These are phyloP conservation scores for Phytophthora foliorum DNA, from an alignment of 352 stramenopile species.

Conservation along the genomic window DNA sequence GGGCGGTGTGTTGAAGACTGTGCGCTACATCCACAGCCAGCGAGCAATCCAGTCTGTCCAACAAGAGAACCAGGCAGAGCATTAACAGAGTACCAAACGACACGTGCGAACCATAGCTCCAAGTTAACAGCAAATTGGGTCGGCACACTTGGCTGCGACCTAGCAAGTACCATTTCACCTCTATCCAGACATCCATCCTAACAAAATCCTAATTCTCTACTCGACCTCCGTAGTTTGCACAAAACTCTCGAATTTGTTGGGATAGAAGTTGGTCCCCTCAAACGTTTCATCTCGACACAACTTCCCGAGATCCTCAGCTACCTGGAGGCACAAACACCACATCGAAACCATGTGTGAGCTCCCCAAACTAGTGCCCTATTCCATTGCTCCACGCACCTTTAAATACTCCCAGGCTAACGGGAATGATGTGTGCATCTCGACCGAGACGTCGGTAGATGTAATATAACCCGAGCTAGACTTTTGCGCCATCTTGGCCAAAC, in stretches of 20 bases:
- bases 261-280: slow-evolving; percentile 96
- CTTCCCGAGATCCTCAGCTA: slow-evolving; percentile 93
- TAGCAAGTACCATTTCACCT: slow-evolving; percentile 1
- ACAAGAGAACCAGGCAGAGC: slow-evolving; percentile 42
- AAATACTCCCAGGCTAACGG: slow-evolving; percentile 97
- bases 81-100: slow-evolving; percentile 15
- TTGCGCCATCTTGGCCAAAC: slow-evolving; percentile 80
- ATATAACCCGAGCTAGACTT: slow-evolving; percentile 83
- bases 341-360: slow-evolving; percentile 4
- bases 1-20: slow-evolving; percentile 43
- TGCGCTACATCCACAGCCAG: slow-evolving; percentile 39
- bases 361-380: no score
- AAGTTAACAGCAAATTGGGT: slow-evolving; percentile 22
- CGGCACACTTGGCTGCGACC: slow-evolving; percentile 5
- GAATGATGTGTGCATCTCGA: slow-evolving; percentile 94
- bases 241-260: slow-evolving; percentile 91
- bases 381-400: slow-evolving; percentile 60
- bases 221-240: slow-evolving; percentile 28
- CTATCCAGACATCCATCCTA: slow-evolving; percentile 9
- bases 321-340: slow-evolving; percentile 46
- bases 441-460: slow-evolving; percentile 92
- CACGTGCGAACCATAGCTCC: slow-evolving; percentile 4
- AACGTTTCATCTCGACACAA: slow-evolving; percentile 97
- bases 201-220: slow-evolving; percentile 22
- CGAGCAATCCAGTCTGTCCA: slow-evolving; percentile 20